Evolutionary conservation across 1,284 basidiomycete genomes (phyloP).

Genomic region (Boletus hoseneyae): DNA sequence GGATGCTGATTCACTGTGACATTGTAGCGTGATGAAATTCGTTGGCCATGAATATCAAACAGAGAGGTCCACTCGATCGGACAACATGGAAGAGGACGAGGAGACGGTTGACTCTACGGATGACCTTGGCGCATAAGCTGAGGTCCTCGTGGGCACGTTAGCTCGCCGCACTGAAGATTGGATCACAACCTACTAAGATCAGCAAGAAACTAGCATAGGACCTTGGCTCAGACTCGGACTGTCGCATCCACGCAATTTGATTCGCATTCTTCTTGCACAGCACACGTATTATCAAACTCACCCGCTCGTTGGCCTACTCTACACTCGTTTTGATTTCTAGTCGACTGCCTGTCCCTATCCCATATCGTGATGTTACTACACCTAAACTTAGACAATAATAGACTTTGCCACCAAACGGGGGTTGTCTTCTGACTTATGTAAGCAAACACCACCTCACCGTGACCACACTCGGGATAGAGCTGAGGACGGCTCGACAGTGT

Average conservation of each 20-base stretch:
- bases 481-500: not conserved
- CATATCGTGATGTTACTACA: no score
- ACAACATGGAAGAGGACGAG: slow-evolving; percentile 12
- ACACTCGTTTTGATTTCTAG: slow-evolving; percentile 21
- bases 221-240: not conserved
- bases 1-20: slow-evolving; percentile 10
- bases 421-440: slow-evolving; percentile 17
- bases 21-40: slow-evolving; percentile 53
- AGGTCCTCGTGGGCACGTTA: not conserved
- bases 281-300: slow-evolving; percentile 7
- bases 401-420: no score
- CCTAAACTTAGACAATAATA: no score
- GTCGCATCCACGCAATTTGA: not conserved
- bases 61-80: slow-evolving; percentile 9
- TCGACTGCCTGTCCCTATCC: not conserved
- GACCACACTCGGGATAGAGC: no score
- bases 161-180: no score
- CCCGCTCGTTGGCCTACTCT: slow-evolving; percentile 20
- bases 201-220: no score
- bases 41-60: slow-evolving; percentile 49
- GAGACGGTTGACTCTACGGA: slow-evolving; percentile 12
- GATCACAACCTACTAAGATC: no score
- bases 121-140: slow-evolving; percentile 15
- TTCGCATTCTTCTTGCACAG: slow-evolving; percentile 1
- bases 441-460: not conserved